These are phyloP conservation scores for Lepidium africanum DNA, from an alignment of 345 rosid genomes.

Conservation along the genomic window DNA sequence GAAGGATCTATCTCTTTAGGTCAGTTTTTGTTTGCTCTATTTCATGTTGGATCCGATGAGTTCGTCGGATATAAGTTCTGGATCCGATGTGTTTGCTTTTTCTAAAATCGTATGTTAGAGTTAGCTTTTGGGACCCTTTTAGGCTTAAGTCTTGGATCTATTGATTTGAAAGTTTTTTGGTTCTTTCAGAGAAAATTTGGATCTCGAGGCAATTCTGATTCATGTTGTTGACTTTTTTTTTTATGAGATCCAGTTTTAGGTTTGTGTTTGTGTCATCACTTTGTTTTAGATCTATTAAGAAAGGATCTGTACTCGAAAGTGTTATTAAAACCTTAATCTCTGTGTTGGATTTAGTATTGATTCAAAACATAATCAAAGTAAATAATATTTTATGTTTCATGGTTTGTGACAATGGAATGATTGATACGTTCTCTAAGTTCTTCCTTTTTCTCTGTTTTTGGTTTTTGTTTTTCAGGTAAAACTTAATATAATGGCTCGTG, in stretches of 20 bases:
- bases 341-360: neutral
- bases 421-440: neutral
- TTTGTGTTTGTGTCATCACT: neutral
- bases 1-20: slow-evolving; percentile 9
- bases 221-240: neutral
- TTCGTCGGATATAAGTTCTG: neutral
- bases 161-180: neutral
- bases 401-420: neutral
- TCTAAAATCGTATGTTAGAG: neutral
- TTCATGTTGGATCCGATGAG: neutral
- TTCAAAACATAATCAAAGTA: neutral
- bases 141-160: slow-evolving; percentile 11
- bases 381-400: neutral
- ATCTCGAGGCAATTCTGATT: neutral
- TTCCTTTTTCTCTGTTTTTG: neutral
- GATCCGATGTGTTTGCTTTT: neutral
- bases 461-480: neutral
- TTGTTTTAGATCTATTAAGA: neutral
- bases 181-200: neutral
- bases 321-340: neutral
- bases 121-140: neutral
- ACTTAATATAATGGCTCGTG: slow-evolving; percentile 19
- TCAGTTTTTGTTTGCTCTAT: neutral
- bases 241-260: neutral
- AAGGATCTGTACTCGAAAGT: neutral